Evolutionary conservation across 805 yeast genomes (phyloP).

Genomic region (Metschnikowia shivogae): DNA sequence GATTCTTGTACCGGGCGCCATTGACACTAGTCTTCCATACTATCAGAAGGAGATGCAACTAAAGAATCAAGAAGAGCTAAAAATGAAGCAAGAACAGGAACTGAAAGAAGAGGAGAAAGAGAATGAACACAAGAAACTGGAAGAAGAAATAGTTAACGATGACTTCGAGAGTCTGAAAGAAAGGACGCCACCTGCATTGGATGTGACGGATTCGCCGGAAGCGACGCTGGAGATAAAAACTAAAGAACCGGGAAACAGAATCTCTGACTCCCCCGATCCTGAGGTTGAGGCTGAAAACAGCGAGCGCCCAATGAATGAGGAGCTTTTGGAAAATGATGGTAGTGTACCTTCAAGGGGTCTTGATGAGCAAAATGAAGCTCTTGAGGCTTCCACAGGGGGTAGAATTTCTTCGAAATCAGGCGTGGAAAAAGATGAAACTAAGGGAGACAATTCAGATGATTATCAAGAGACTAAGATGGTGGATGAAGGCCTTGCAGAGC

Average conservation of each 20-base stretch:
- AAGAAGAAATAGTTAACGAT: not conserved
- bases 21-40: slow-evolving; percentile 24
- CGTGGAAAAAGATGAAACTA: not conserved
- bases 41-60: slow-evolving; percentile 24
- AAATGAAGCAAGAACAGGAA: slow-evolving; percentile 6
- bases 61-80: slow-evolving; percentile 21
- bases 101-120: slow-evolving; percentile 2
- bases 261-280: not conserved
- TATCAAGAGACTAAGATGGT: not conserved
- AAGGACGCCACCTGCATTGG: no score
- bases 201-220: not conserved
- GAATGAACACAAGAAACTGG: not conserved
- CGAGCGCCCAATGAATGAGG: no score
- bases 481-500: not conserved
- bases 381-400: no score
- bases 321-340: no score
- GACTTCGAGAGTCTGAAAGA: no score
- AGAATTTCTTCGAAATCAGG: not conserved
- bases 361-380: no score
- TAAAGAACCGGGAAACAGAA: not conserved
- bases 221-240: not conserved
- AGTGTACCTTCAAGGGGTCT: no score
- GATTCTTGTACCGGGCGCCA: slow-evolving; percentile 31
- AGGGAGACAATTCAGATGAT: not conserved
- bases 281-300: no score